These are phyloP conservation scores for Eucalyptus curtisii DNA, from an alignment of 345 rosid genomes.

Conservation along the genomic window DNA sequence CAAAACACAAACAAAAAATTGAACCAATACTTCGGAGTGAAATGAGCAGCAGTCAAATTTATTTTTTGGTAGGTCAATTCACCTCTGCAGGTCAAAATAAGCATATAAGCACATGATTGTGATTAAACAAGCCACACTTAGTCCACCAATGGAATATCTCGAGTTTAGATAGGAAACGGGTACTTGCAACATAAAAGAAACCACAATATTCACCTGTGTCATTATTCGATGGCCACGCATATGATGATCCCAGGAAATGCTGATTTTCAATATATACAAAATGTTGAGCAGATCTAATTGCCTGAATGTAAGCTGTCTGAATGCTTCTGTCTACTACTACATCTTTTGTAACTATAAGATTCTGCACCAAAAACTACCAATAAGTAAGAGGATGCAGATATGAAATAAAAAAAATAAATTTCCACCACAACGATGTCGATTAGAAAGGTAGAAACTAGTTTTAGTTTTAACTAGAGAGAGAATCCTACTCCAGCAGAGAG, in stretches of 20 bases:
- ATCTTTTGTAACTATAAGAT: constrained; percentile 50
- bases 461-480: background rate
- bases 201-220: constrained; percentile 49
- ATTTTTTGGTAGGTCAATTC: background rate
- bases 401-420: background rate
- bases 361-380: constrained; percentile 31
- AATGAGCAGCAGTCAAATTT: background rate
- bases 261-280: constrained; percentile 95
- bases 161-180: background rate
- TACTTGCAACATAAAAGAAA: background rate
- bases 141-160: background rate
- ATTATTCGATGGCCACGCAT: constrained; percentile 85
- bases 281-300: constrained; percentile 97
- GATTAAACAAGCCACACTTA: background rate
- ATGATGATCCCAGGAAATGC: constrained; percentile 95
- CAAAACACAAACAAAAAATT: background rate
- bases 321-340: constrained; percentile 84
- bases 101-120: background rate
- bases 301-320: constrained; percentile 86
- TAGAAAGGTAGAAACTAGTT: background rate
- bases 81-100: background rate
- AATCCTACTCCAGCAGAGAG: background rate
- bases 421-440: background rate
- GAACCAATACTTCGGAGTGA: background rate
- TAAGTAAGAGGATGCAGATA: background rate